A percentile compares a stretch with the other conserved stretches of the same genome.
These are phyloP conservation scores for Monosporozyma servazzii DNA, from an alignment of 805 yeast species.

Conservation along the genomic window DNA sequence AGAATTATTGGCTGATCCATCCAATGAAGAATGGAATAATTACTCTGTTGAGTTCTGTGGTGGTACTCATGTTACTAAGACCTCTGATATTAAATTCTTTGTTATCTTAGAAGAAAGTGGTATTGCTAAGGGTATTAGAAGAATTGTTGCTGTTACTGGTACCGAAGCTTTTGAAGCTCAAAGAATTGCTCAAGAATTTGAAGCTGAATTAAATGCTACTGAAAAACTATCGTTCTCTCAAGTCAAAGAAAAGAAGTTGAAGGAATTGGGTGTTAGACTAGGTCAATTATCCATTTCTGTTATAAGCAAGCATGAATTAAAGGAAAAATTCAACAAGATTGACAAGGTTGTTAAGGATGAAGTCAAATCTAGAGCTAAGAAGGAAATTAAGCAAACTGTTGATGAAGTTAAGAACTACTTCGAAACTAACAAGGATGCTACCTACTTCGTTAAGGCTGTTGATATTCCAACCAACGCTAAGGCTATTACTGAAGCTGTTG, in stretches of 20 bases:
- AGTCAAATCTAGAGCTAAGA: constrained; percentile 77
- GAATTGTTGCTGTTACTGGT: constrained; percentile 96
- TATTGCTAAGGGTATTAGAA: constrained; percentile 96
- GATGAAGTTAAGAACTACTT: constrained; percentile 71
- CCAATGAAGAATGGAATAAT: constrained; percentile 63
- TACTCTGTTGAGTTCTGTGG: constrained; percentile 95
- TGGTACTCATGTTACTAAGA: constrained; percentile 92
- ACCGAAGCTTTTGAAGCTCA: constrained; percentile 85
- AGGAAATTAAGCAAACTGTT: constrained; percentile 71
- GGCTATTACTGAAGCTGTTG: constrained; percentile 88
- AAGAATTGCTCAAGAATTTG: constrained; percentile 68
- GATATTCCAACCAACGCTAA: constrained; percentile 77
- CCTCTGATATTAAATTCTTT: constrained; percentile 87
- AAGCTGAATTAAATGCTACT: constrained; percentile 47
- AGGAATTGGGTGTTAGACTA: constrained; percentile 74
- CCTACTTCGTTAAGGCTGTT: constrained; percentile 58
- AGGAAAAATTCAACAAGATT: constrained; percentile 61
- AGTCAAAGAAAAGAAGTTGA: constrained; percentile 70
- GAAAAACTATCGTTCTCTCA: constrained; percentile 62
- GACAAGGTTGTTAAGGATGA: constrained; percentile 88
- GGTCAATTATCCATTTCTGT: constrained; percentile 79
- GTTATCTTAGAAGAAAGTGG: constrained; percentile 91
- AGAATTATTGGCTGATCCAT: constrained; percentile 63
- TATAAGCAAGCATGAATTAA: constrained; percentile 65
- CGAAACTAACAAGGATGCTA: constrained; percentile 39